Conservation (phyloP, 805 yeast genomes). For the Metschnikowia reukaufii region DNA sequence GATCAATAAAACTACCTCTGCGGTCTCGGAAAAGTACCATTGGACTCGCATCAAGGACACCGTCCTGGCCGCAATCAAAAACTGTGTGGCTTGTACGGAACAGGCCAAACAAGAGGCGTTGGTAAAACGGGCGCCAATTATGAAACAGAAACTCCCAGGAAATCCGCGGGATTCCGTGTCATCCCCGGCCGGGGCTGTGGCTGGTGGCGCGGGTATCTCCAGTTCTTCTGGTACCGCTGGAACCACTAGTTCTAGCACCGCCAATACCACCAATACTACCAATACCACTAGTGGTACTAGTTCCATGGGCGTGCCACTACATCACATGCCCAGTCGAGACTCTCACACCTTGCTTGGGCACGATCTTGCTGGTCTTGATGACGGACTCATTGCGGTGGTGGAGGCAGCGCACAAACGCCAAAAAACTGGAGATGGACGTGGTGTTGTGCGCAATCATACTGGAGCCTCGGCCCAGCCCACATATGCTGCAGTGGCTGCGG, state of each 20-base stretch:
- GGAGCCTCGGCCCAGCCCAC: conserved; percentile 19
- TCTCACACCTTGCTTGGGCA: conserved; percentile 34
- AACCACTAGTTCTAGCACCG: neutral
- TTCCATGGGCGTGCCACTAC: conserved; percentile 29
- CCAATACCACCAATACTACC: conserved; percentile 14
- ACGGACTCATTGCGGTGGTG: conserved; percentile 57
- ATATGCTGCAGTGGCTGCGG: conserved; percentile 38
- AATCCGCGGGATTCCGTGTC: neutral
- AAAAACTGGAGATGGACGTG: conserved; percentile 23
- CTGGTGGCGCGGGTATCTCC: too few species aligned
- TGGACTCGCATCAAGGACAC: conserved; percentile 92
- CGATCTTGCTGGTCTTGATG: conserved; percentile 45
- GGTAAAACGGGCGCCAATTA: conserved; percentile 12
- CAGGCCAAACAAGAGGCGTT: conserved; percentile 26
- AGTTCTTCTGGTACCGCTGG: neutral
- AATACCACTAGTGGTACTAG: conserved; percentile 26
- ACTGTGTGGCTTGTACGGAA: conserved; percentile 74
- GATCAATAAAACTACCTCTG: conserved; percentile 80
- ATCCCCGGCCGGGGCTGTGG: too few species aligned
- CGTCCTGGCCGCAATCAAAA: conserved; percentile 72
- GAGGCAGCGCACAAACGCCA: conserved; percentile 53
- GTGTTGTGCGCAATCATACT: conserved; percentile 3
- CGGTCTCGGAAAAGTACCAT: conserved; percentile 76
- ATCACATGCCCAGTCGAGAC: conserved; percentile 18
- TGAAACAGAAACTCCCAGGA: neutral